Evolutionary conservation across 108 stramenopile genomes (phyloP).

Genomic region (Phaeodactylum tricornutum): DNA sequence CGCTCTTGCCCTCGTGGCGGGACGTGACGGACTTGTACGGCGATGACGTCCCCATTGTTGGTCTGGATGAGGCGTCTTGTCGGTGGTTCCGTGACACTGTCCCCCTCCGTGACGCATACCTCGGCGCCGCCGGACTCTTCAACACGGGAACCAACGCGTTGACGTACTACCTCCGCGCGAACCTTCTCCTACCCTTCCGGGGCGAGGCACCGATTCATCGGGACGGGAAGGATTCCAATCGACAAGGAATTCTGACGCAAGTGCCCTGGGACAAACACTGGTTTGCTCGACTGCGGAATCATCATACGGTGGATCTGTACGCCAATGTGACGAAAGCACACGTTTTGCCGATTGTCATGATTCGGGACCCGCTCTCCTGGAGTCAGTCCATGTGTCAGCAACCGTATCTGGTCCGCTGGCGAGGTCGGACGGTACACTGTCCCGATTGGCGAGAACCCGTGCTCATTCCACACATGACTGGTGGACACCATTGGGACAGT

Average conservation of each 20-base stretch:
- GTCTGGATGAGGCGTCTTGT: too few species aligned
- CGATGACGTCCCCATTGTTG: conserved; percentile 33
- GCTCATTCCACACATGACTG: background rate
- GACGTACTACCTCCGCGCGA: background rate
- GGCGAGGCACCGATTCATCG: too few species aligned
- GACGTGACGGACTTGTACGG: conserved; percentile 49
- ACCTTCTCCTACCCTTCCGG: too few species aligned
- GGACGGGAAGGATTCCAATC: too few species aligned
- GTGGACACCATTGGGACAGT: conserved; percentile 13
- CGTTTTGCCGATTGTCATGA: conserved; percentile 55
- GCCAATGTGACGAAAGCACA: too few species aligned
- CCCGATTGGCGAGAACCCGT: conserved; percentile 31
- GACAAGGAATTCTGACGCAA: conserved; percentile 29
- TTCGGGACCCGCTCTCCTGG: conserved; percentile 78
- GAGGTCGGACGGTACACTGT: background rate
- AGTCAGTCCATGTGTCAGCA: conserved; percentile 71
- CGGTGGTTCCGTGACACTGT: conserved; percentile 43
- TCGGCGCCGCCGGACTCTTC: background rate
- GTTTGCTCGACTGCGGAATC: too few species aligned
- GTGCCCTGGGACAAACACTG: conserved; percentile 87
- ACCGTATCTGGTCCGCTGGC: conserved; percentile 23
- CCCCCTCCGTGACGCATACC: background rate
- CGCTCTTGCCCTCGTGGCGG: conserved; percentile 26
- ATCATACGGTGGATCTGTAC: too few species aligned
- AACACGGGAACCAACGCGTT: background rate